Evolutionary conservation across 495 filamentous ascomycete species (phyloP).

Genomic region (Amniculicola lignicola): DNA sequence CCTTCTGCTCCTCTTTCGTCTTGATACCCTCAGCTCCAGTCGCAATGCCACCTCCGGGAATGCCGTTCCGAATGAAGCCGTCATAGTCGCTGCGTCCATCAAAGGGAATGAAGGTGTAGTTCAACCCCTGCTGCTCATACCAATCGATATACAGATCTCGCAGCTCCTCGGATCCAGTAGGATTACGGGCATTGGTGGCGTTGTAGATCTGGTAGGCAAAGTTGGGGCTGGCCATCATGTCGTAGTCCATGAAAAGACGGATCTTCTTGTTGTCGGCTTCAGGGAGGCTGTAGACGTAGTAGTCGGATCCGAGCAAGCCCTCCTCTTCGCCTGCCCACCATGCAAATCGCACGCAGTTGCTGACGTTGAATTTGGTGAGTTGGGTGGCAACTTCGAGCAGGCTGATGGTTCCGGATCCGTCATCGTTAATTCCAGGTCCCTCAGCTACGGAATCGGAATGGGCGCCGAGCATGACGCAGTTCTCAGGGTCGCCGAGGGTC

Average conservation of each 20-base stretch:
- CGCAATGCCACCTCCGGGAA: slow-evolving; percentile 65
- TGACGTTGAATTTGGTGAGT: slow-evolving; percentile 56
- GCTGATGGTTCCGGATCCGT: slow-evolving; percentile 63
- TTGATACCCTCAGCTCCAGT: slow-evolving; percentile 68
- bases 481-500: slow-evolving; percentile 62
- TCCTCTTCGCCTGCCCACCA: slow-evolving; percentile 71
- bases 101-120: slow-evolving; percentile 55
- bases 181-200: slow-evolving; percentile 59
- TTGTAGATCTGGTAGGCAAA: slow-evolving; percentile 68
- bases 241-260: slow-evolving; percentile 69
- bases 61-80: slow-evolving; percentile 61
- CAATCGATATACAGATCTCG: slow-evolving; percentile 63
- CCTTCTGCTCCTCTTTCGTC: slow-evolving; percentile 55
- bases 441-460: slow-evolving; percentile 67
- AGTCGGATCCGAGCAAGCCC: slow-evolving; percentile 61
- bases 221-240: slow-evolving; percentile 78
- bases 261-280: slow-evolving; percentile 56
- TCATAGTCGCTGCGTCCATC: slow-evolving; percentile 68
- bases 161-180: slow-evolving; percentile 59
- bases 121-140: slow-evolving; percentile 48
- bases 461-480: slow-evolving; percentile 61
- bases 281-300: slow-evolving; percentile 55
- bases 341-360: slow-evolving; percentile 65
- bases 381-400: slow-evolving; percentile 62
- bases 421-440: slow-evolving; percentile 65